Evolutionary conservation across 169 alveolate species (phyloP).

Genomic region (Plasmodium gonderi): DNA sequence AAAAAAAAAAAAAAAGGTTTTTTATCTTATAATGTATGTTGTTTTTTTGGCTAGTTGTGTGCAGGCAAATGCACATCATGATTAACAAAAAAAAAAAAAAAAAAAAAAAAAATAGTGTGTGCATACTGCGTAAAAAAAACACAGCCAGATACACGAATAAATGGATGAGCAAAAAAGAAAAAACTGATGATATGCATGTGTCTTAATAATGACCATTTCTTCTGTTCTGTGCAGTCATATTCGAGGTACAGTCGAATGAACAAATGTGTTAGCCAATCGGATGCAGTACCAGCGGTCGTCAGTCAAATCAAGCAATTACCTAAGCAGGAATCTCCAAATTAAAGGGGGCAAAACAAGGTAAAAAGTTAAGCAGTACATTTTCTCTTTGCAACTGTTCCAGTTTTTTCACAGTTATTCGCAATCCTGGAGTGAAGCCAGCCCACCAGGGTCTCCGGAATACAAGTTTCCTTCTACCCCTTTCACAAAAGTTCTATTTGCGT

Average conservation of each 20-base stretch:
- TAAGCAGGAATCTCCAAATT: too few relatives aligned
- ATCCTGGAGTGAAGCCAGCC: too few relatives aligned
- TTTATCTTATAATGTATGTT: neutral
- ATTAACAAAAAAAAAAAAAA: neutral
- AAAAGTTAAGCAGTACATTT: too few relatives aligned
- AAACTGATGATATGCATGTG: neutral
- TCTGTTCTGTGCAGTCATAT: neutral
- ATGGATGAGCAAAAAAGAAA: neutral
- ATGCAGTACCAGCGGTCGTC: too few relatives aligned
- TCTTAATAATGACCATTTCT: neutral
- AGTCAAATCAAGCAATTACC: too few relatives aligned
- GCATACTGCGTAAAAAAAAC: neutral
- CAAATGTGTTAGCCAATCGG: too few relatives aligned
- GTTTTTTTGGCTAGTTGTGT: slow-evolving; percentile 5
- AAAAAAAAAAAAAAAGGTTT: neutral
- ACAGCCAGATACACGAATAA: neutral
- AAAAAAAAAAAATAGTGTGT: neutral
- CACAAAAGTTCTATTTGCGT: slow-evolving; percentile 3
- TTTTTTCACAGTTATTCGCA: too few relatives aligned
- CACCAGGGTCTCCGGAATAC: too few relatives aligned
- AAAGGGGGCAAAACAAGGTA: too few relatives aligned
- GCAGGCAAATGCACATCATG: neutral
- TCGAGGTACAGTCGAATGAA: too few relatives aligned
- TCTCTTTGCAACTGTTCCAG: too few relatives aligned
- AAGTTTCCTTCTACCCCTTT: neutral